These are phyloP conservation scores for Neofusicoccum cordaticola DNA, from an alignment of 2,329 filamentous ascomycete genomes.

Conservation along the genomic window DNA sequence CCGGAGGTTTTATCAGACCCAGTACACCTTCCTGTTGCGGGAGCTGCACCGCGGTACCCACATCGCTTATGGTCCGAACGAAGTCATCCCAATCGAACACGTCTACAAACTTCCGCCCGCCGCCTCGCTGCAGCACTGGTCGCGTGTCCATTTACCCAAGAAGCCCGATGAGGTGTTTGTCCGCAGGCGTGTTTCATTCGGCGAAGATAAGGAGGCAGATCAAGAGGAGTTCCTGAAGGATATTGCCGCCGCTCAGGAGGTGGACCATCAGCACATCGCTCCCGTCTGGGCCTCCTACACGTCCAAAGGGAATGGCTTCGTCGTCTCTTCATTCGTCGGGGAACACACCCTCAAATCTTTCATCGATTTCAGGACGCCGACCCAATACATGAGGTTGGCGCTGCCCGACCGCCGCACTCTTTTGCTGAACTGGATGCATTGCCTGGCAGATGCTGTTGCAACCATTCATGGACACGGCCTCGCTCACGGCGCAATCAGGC, in stretches of 20 bases:
- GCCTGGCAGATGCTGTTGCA: constrained; percentile 65
- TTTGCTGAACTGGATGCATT: constrained; percentile 72
- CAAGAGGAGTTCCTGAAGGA: constrained; percentile 58
- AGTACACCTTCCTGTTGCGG: constrained; percentile 68
- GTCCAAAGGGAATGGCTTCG: constrained; percentile 61
- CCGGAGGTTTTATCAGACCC: constrained; percentile 65
- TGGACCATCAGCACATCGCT: constrained; percentile 68
- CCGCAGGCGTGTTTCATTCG: constrained; percentile 58
- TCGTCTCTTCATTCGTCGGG: constrained; percentile 64
- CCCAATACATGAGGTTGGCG: constrained; percentile 59
- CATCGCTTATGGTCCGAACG: constrained; percentile 62
- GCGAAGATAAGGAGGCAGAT: constrained; percentile 31
- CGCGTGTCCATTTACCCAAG: constrained; percentile 64
- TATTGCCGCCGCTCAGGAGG: constrained; percentile 55
- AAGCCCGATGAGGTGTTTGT: constrained; percentile 57
- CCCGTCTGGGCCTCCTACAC: constrained; percentile 70
- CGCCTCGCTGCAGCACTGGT: constrained; percentile 48
- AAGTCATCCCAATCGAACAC: constrained; percentile 67
- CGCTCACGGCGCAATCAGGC: constrained; percentile 67
- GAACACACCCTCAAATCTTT: constrained; percentile 68
- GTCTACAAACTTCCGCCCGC: constrained; percentile 58
- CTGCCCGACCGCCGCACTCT: constrained; percentile 60
- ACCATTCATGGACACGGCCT: constrained; percentile 64
- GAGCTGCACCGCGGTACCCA: constrained; percentile 61
- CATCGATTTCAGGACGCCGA: constrained; percentile 59